Evolutionary conservation across 768 basidiomycete species (phyloP).

Genomic region (Boletus pseudopeckii): DNA sequence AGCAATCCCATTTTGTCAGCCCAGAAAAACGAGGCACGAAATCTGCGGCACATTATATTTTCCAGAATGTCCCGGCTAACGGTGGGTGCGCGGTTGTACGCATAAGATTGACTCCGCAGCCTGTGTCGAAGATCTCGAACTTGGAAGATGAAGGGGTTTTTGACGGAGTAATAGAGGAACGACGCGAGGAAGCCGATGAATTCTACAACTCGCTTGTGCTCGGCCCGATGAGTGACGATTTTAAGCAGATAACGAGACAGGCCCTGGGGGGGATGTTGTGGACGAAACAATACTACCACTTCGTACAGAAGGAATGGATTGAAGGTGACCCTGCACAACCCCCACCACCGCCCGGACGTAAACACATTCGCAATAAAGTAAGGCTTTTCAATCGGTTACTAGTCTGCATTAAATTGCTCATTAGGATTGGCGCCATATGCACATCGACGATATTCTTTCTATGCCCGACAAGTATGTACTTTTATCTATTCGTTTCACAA

Average conservation of each 20-base stretch:
- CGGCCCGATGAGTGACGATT: constrained; percentile 86
- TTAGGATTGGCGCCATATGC: constrained; percentile 94
- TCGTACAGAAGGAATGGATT: constrained; percentile 95
- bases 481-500: neutral
- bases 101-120: constrained; percentile 81
- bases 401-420: neutral
- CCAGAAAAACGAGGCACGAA: constrained; percentile 89
- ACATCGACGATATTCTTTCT: constrained; percentile 92
- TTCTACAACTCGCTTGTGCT: constrained; percentile 82
- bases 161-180: constrained; percentile 85
- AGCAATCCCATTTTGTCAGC: constrained; percentile 59
- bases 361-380: constrained; percentile 79
- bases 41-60: constrained; percentile 86
- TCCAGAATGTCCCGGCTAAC: constrained; percentile 79
- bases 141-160: constrained; percentile 87
- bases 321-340: constrained; percentile 95
- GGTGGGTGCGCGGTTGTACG: constrained; percentile 96
- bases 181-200: constrained; percentile 92
- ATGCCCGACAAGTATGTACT: constrained; percentile 93
- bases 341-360: constrained; percentile 86
- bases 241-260: constrained; percentile 95
- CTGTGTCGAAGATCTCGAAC: constrained; percentile 70
- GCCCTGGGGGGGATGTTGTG: constrained; percentile 96
- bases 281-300: constrained; percentile 97
- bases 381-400: constrained; percentile 17